Base-by-base conservation (phyloP, 2,329 filamentous ascomycete species). In the Neodidymelliopsis sp. region DNA sequence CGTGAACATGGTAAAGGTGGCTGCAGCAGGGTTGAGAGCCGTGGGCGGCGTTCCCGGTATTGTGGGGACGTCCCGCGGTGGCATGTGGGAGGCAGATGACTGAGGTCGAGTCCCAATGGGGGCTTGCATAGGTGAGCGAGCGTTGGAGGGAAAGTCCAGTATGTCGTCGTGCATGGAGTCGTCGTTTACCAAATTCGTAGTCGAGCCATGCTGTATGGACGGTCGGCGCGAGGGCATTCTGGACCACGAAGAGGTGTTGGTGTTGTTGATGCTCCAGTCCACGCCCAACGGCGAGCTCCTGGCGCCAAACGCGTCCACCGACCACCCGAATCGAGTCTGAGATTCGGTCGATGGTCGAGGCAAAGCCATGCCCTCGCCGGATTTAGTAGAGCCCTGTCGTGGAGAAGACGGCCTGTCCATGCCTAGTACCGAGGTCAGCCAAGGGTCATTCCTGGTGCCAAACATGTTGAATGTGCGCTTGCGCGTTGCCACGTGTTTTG, bases 11-110 rank as follows among this genome's bases (percentile, higher is more conserved):
- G 88, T 93, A 69, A 97, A 97, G 1, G 88, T 90, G 7, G 92
- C 92, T 0, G 93, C 94, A 6, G 90, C 84, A 6, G 94, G 94
- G 63, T 99, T 97, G 20, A 97, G 80, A 60, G 82, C 61, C 9
- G 67, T 72, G 0, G 70, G 70, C 81, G 35, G 84, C 63, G 73
- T 86, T 77, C 35, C 47, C 4, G 47, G 47, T 4, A 33, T 35
- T 2, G 47, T 34, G 3, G 34, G 35, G 15, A 30, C 19, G 35
- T 50, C 47, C 4, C 37, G 41, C 2, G 59, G 56, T 15, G 63
- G 63, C 54, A 69, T 63, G 25, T 69, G 75, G 71, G 85, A 72
- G 67, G 86, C 76, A 64, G 79, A 77, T 35, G 79, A 77, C 63
- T 81, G 70, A 70, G 88, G 90, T 3, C 87, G 85, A 35, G 90